Evolutionary conservation across 2,329 filamentous ascomycete species (phyloP), one percentile per base, ranked within the genome.

Genomic region (Cercospora sp.): DNA sequence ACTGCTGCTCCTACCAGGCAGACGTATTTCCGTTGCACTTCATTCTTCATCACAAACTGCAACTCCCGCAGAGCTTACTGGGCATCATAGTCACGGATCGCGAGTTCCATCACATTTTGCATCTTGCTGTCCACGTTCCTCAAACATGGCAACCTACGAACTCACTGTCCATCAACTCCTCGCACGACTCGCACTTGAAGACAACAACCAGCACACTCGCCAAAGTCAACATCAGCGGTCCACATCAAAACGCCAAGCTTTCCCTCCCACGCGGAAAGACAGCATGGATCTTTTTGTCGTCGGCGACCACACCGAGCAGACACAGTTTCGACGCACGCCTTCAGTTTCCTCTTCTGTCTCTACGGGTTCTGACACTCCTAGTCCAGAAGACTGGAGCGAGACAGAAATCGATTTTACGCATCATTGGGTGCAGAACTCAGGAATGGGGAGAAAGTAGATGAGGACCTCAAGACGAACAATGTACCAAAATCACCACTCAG

Each of bases 101-200:
- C 37, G 12, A 40, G 7, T 40, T n/a, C 37, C 37, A 40, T 6
- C 28, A 28, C 28, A 28, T 28, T 28, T 28, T 28, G 28, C 28
- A 28, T 28, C 28, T 28, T 28, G 37, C 37, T n/a, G 37, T 40
- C 45, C 12, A 5, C 45, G 6, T 49, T 28, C 28, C 3, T 30
- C 21, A 24, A 51, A 51, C 40, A 73, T 73, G 71, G 66, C 71
- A 5, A 71, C 70, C 63, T 73, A 73, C 64, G 65, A 71, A 30
- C 68, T 73, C 57, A 71, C 70, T 24, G 64, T 71, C 45, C 70
- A 73, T 61, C 65, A 71, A 59, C 70, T 73, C 59, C 64, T 73
- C 30, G 58, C 65, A 13, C 68, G 71, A 26, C 65, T 73, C 26
- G 65, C 71, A 3, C 43, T 67, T 59, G 70, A 73, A 21, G 68